These are phyloP conservation scores for Paulownia fortunei DNA, from an alignment of 257 asterid genomes.

Conservation along the genomic window DNA sequence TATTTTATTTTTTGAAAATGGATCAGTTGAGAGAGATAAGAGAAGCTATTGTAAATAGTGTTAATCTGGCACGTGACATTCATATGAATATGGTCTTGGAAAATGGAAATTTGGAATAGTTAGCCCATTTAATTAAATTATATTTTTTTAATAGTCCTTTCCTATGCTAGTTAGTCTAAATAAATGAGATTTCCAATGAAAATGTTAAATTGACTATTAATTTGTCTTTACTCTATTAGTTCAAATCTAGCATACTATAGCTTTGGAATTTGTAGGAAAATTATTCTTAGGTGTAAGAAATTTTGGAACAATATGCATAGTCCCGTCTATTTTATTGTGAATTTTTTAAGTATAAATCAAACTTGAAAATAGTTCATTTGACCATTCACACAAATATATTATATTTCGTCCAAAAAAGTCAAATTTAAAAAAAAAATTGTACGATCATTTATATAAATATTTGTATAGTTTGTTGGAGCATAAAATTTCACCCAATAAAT, in stretches of 20 bases:
- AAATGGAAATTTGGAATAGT: constrained; percentile 12
- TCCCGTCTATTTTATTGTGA: neutral
- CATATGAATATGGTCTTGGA: constrained; percentile 1
- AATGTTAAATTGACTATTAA: constrained; percentile 31
- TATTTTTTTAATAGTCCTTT: neutral
- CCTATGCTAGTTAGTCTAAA: constrained; percentile 23
- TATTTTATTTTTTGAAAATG: constrained; percentile 36
- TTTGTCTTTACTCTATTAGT: constrained; percentile 41
- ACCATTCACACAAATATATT: neutral
- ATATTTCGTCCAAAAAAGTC: no score
- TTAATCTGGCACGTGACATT: constrained; percentile 5
- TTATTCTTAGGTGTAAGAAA: neutral
- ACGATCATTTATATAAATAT: no score
- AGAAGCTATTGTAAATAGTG: neutral
- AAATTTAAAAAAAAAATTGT: no score
- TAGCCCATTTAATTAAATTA: constrained; percentile 21
- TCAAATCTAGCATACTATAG: constrained; percentile 27
- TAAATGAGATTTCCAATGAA: constrained; percentile 35
- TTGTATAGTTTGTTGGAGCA: neutral
- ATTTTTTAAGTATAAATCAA: neutral
- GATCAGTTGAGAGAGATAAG: constrained; percentile 30
- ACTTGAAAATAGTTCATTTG: neutral
- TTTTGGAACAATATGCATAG: neutral
- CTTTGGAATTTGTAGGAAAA: constrained; percentile 35
- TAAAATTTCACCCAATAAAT: neutral